Base-by-base conservation (phyloP, 2,329 filamentous ascomycete genomes). In the Fusarium drepaniforme region DNA sequence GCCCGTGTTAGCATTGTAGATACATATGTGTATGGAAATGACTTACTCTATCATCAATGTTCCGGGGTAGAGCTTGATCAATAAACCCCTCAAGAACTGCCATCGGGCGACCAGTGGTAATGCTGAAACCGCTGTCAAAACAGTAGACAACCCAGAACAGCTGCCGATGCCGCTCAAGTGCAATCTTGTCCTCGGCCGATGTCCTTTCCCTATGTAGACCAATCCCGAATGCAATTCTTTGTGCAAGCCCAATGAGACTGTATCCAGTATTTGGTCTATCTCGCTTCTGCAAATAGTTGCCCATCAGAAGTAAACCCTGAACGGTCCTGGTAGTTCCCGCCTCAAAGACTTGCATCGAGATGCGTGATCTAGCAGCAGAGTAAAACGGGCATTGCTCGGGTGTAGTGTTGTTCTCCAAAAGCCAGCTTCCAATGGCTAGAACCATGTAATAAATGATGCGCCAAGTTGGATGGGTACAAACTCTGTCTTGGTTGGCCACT, bases 191-290 rank as follows among this genome's bases (percentile, higher is more conserved):
- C 23, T 75, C 74, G 2, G 64, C 62, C 2, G 72, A 72, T 0
- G 75, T 64, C 8, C 79, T 73, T 64, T 87, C 85, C 5, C 83
- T 82, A 69, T 88, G 86, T 1, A 88, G 78, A 0, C 87, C 86
- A 11, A 88, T 74, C 0, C 86, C 85, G 6, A 88, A 78, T 0
- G 86, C 86, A 81, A 88, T 85, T 35, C 85, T 81, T 38, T 85
- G 83, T 1, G 86, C 86, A 35, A 88, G 82, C 0, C 86, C 86
- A 40, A 87, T 82, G 49, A 86, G 85, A 68, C 87, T 87, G 73
- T 87, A 88, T 2, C 85, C 85, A 0, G 86, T 87, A 68, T 88
- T 88, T 5, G 86, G 85, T 0, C 84, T 78, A 63, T 88, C 84
- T 33, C 83, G 80, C 72, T 87, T 87, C 58, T 88, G 86, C 1